Conservation (phyloP, 2,329 filamentous ascomycete species). For the Fusarium verrucosum region DNA sequence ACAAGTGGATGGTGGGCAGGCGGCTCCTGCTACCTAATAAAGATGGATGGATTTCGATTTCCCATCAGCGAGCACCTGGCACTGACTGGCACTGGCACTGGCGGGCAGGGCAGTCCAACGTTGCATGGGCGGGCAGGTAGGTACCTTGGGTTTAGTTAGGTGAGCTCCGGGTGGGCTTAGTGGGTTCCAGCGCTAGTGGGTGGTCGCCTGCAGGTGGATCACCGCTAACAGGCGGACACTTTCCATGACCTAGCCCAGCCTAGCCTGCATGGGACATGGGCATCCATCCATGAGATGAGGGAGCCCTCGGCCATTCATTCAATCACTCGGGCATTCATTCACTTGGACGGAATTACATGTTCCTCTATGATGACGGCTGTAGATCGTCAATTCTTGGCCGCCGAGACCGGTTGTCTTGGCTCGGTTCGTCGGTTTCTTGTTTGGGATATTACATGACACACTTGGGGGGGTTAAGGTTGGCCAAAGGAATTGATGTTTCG, state of each 20-base stretch:
- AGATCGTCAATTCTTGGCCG: conserved; percentile 33
- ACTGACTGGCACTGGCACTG: not conserved
- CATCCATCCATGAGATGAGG: conserved; percentile 9
- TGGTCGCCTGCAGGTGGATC: conserved; percentile 45
- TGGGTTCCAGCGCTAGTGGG: conserved; percentile 39
- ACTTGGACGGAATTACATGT: conserved; percentile 3
- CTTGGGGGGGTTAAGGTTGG: not conserved
- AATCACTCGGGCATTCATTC: conserved; percentile 19
- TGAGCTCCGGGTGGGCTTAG: conserved; percentile 26
- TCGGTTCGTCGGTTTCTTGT: conserved; percentile 7
- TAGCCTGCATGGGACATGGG: not conserved
- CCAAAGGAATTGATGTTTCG: conserved; percentile 4
- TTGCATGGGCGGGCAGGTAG: conserved; percentile 39
- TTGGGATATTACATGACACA: not conserved
- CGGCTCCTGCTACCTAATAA: conserved; percentile 39
- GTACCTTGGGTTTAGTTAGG: conserved; percentile 20
- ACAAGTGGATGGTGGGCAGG: conserved; percentile 37
- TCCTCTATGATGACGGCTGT: conserved; percentile 34
- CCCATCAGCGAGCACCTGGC: not conserved
- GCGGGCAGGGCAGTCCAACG: conserved; percentile 41
- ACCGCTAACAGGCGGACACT: conserved; percentile 37
- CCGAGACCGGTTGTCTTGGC: conserved; percentile 22
- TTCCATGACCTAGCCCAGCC: conserved; percentile 7
- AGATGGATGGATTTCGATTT: conserved; percentile 39
- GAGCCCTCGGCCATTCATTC: not conserved